Evolutionary conservation across 1,284 basidiomycete species (phyloP).

Genomic region (Microbotryum scabiosae): DNA sequence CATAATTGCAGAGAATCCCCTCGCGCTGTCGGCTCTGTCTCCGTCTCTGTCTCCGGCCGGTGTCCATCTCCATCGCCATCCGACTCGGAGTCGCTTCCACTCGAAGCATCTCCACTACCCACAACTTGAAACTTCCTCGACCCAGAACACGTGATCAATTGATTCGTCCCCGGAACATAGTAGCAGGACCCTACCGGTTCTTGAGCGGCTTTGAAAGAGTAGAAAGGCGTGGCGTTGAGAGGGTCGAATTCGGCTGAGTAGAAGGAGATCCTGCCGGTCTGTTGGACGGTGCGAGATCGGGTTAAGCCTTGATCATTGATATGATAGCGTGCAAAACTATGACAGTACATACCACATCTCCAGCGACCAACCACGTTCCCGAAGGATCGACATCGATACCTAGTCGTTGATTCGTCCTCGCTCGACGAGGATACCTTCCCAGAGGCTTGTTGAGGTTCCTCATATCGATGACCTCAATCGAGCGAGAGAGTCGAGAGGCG

Average conservation of each 20-base stretch:
- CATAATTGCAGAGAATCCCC: no score
- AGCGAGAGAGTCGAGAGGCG: conserved; percentile 58
- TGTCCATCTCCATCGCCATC: background rate
- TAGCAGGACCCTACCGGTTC: conserved; percentile 5
- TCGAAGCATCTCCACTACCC: background rate
- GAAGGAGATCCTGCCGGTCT: conserved; percentile 35
- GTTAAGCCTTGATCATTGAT: no score
- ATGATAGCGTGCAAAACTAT: no score
- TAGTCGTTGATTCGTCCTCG: conserved; percentile 25
- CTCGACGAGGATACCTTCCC: conserved; percentile 41
- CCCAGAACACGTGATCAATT: conserved; percentile 12
- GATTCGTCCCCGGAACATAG: background rate
- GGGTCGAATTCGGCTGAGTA: conserved; percentile 30
- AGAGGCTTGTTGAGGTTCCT: conserved; percentile 51
- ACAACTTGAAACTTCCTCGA: background rate
- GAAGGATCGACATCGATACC: conserved; percentile 65
- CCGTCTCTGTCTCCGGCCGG: background rate
- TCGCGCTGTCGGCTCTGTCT: background rate
- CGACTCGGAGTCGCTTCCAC: background rate
- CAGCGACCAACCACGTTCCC: conserved; percentile 60
- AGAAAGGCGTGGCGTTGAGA: conserved; percentile 10
- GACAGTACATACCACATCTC: conserved; percentile 70
- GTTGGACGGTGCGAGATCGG: no score
- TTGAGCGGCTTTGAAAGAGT: conserved; percentile 13
- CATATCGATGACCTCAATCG: conserved; percentile 68